Base-by-base conservation (phyloP, 768 basidiomycete species). In the Rossbeevera mucosa region DNA sequence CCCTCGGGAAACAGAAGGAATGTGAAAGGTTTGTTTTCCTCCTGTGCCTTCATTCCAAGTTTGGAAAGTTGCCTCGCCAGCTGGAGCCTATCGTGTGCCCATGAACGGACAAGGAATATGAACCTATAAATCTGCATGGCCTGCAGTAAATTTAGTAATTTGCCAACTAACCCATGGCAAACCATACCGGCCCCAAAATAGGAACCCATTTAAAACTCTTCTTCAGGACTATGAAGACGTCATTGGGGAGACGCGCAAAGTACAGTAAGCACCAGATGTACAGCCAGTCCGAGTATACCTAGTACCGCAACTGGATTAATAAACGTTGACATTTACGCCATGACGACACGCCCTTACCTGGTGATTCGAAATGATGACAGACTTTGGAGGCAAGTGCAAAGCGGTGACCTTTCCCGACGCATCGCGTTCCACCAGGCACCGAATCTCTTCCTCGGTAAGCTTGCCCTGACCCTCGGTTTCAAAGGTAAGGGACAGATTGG, bases 1-100 rank as follows among this genome's bases (percentile, higher is more conserved):
- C 96, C 96, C 68, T 99, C 96, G 0, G 96, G 96, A 67, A 94
- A 98, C 43, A 97, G 77, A 50, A 97, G 75, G 60, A 95, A 82
- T 55, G 86, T 84, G 40, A 96, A 74, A 0, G 91, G 87, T 22
- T 76, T 81, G 56, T 86, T 78, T 62, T 82, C 76, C 47, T 77
- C 69, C 62, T 87, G 80, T n/a, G 87, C 85, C 28, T 78, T 77
- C 47, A 75, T 76, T 1, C 86, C 93, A 13, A 95, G 74, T 40
- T 80, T 74, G 0, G 84, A 80, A 20, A 96, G 78, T 52, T 82
- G 77, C 20, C 74, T 70, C 24, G 83, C 79, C 5, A 96, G 76
- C 55, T 84, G 79, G 9, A 78, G 63, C 54, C 82, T 77, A 66
- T 97, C 94, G 18, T 89, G 82, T 2, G 87, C 86, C 94, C 93